Conservation (phyloP, 208 protist genomes). For the Leishmania gerbilli region DNA sequence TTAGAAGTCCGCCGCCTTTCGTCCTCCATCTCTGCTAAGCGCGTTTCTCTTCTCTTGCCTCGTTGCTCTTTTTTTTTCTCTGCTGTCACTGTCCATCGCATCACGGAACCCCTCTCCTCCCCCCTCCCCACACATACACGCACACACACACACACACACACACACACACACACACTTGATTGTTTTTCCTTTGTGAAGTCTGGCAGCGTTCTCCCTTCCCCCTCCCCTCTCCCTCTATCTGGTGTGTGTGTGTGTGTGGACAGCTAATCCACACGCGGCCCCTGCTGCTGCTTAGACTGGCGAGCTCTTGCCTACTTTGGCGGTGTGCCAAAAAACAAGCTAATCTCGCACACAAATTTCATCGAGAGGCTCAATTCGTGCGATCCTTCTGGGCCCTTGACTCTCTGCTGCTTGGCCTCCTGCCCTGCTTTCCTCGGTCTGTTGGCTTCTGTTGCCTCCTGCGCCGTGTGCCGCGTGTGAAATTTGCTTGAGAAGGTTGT, state of each 20-base stretch:
- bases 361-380: not conserved
- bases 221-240: too few relatives aligned
- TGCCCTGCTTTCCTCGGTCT: not conserved
- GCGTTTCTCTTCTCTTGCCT: not conserved
- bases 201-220: not conserved
- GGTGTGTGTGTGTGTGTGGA: too few relatives aligned
- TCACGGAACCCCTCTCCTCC: not conserved
- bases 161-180: not conserved
- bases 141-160: not conserved
- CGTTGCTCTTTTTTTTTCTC: not conserved
- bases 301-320: not conserved
- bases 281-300: not conserved
- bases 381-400: not conserved
- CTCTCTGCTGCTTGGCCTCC: not conserved
- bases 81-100: not conserved
- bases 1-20: not conserved
- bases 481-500: not conserved
- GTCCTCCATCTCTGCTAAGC: not conserved
- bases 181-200: constrained; percentile 2
- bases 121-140: not conserved
- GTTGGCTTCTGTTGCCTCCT: constrained; percentile 4
- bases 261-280: not conserved
- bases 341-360: not conserved
- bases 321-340: not conserved
- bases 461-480: not conserved